Evolutionary conservation across 2,329 filamentous ascomycete species (phyloP), one percentile per base, ranked within the genome.

Genomic region (Aspergillus japonicus): DNA sequence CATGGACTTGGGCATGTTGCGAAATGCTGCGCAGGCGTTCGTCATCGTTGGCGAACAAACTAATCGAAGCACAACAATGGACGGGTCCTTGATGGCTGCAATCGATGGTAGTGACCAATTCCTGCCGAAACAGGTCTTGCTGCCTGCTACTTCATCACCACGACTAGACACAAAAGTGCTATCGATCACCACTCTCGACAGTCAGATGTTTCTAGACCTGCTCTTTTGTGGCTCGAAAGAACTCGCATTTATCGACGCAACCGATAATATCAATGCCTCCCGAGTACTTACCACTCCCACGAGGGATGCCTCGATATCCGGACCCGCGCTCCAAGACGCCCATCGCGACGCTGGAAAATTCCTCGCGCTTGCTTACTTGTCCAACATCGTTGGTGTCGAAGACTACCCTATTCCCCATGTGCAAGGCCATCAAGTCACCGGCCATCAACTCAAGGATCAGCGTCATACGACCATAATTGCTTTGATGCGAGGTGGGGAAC

Each of bases 401-500:
- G 62, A 76, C 8, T 79, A 76, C 63, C 2, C 58, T 0, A 84
- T 87, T 14, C 58, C 62, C 0, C 83, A 87, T 60, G 84, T 87
- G 0, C 82, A 85, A 60, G 82, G 80, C 3, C 61, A 78, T 33
- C 5, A 61, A 1, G 80, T 76, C 0, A 68, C 26, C 0, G 85
- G 85, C 0, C 75, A 82, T 65, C 78, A 73, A 5, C 73, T 88
- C 1, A 58, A 48, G 0, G 26, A 81, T 56, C 85, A 88, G 66
- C 7, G 72, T 1, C 56, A 73, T 8, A 88, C 83, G 0, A 59
- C 77, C 1, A 87, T 89, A 50, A 73, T 88, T 0, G 77, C 85
- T 0, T 62, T 88, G n/a, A 88, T 89, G 85, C 82, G 85, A 8
- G 85, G 82, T 2, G 86, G 85, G 8, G 85, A 87, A 62, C 78